Conservation (phyloP, 163 green algal genomes). For the Scenedesmus sp. region DNA sequence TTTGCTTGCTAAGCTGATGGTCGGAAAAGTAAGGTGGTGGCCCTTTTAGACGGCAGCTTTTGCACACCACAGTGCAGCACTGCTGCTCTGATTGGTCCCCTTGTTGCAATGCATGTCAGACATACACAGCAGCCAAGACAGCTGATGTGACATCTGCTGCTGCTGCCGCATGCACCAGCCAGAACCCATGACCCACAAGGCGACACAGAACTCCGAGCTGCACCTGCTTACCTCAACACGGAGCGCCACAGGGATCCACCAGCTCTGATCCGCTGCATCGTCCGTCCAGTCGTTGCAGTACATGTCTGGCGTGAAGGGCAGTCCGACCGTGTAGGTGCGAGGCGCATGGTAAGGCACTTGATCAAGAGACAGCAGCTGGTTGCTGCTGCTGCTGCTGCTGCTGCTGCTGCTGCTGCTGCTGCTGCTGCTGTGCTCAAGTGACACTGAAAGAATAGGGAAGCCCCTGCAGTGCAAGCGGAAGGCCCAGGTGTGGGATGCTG, state of each 20-base stretch:
- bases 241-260: conserved; percentile 42
- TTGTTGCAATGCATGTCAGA: background rate
- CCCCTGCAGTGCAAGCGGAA: conserved; percentile 6
- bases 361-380: conserved; percentile 20
- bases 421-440: conserved; percentile 24
- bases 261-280: background rate
- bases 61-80: conserved; percentile 26
- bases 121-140: background rate
- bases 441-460: conserved; percentile 45
- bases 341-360: conserved; percentile 42
- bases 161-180: background rate
- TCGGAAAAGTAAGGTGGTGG: no score
- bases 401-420: background rate
- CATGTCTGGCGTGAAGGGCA: conserved; percentile 42
- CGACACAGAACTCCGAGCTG: no score
- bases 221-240: background rate
- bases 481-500: background rate
- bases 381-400: no score
- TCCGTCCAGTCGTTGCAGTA: conserved; percentile 55
- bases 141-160: background rate
- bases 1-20: no score
- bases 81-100: conserved; percentile 29
- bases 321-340: conserved; percentile 35
- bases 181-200: background rate
- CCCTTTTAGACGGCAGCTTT: no score